Percentiles rank a stretch among this genome's conserved stretches.
Evolutionary conservation across 345 rosid species (phyloP).

Genomic region (Eucalyptus viminalis): DNA sequence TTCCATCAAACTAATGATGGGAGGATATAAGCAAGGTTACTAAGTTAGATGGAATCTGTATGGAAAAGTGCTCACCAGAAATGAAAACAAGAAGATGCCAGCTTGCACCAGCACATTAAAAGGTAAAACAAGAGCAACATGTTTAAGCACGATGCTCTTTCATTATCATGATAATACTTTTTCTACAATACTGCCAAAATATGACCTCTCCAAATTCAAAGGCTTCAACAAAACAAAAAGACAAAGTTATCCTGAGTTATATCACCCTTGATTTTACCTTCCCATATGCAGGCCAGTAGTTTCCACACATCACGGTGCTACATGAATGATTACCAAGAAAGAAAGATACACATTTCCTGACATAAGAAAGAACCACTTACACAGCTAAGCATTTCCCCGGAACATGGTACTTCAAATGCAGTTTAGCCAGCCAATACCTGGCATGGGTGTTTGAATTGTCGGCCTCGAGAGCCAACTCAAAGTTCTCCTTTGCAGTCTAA

Average conservation of each 20-base stretch:
- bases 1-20: not conserved
- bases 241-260: not conserved
- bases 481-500: conserved; percentile 84
- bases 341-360: not conserved
- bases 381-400: conserved; percentile 80
- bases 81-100: not conserved
- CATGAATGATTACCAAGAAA: not conserved
- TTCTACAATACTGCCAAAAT: not conserved
- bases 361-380: conserved; percentile 26
- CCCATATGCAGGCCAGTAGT: not conserved
- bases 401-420: conserved; percentile 83
- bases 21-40: not conserved
- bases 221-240: not conserved
- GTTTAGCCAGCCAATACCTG: conserved; percentile 66
- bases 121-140: not conserved
- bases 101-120: not conserved
- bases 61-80: not conserved
- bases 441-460: conserved; percentile 80
- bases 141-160: not conserved
- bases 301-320: not conserved
- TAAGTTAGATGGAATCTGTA: not conserved
- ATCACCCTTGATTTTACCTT: not conserved
- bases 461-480: conserved; percentile 77
- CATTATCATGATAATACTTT: not conserved
- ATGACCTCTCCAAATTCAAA: not conserved